Base-by-base conservation (phyloP, 2,329 filamentous ascomycete genomes). In the Penicillium sp. region DNA sequence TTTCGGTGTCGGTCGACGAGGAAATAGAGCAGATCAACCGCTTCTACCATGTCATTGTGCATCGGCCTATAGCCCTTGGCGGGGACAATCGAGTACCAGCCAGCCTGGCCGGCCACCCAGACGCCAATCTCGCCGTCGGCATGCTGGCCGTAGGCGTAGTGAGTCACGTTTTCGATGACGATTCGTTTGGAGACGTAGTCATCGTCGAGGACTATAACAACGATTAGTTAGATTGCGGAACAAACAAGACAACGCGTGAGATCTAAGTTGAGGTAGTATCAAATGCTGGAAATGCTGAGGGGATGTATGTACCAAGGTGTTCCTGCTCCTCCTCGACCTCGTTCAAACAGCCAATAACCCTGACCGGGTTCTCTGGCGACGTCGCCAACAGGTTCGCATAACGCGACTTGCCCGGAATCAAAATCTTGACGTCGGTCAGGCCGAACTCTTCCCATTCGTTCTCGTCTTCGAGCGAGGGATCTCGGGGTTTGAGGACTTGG, bases 361-460 rank as follows among this genome's bases (percentile, higher is more conserved):
- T 78, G 20, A 87, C 73, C 3, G 82, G 82, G 54, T 78, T 77
- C 33, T 81, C 72, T 11, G 76, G 76, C 55, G 81, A 80, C 14
- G 83, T 83, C 33, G 77, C 71, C 16, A 87, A 72, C 26, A 87
- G 69, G 65, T 78, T 84, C 23, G 78, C 77, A 61, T 79, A 79
- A 57, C 74, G 75, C 57, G 72, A 71, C 65, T 79, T 77, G 56
- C 79, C 77, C 38, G 75, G 74, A 45, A 75, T 67, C 56, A 77
- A 70, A 46, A 86, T 58, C 61, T 79, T 78, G 58, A 79, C 82
- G 61, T 85, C 78, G 58, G 70, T 78, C 58, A 87, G 71, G 24
- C 74, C 70, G 68, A 85, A 85, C 59, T 83, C 80, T 52, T 82
- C 79, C 81, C 83, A 86, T 62, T 85, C 78, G 68, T 83, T 77